Conservation (phyloP, 192 early-diverging fungal genomes). For the Coemansia sp. region DNA sequence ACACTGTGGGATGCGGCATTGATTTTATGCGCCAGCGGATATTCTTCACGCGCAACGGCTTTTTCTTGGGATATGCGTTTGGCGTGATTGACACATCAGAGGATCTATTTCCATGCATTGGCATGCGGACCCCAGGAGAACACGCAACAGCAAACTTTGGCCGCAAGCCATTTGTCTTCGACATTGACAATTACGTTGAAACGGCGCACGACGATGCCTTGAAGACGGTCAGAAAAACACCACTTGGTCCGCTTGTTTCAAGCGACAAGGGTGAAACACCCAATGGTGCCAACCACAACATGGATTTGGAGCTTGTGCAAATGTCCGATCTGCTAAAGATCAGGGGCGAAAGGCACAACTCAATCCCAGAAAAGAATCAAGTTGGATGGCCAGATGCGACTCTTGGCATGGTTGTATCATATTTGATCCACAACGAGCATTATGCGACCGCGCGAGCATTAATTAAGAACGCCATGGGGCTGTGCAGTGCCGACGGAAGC, state of each 20-base stretch:
- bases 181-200: conserved; percentile 53
- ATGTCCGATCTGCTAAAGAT: conserved; percentile 5
- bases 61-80: conserved; percentile 64
- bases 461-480: conserved; percentile 43
- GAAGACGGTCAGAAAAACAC: conserved; percentile 3
- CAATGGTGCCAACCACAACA: background rate
- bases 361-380: background rate
- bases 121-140: conserved; percentile 62
- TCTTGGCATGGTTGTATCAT: conserved; percentile 67
- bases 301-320: background rate
- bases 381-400: conserved; percentile 21
- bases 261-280: background rate
- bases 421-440: conserved; percentile 85
- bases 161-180: conserved; percentile 59
- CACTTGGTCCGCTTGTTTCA: conserved; percentile 17
- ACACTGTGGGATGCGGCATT: conserved; percentile 90
- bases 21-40: conserved; percentile 75
- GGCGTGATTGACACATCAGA: conserved; percentile 32
- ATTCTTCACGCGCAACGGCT: conserved; percentile 94
- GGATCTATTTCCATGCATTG: conserved; percentile 61
- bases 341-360: conserved; percentile 5
- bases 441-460: conserved; percentile 75
- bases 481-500: conserved; percentile 1
- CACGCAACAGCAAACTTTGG: conserved; percentile 65
- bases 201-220: conserved; percentile 30